These are phyloP conservation scores for Paspalum vaginatum DNA, from an alignment of 176 grass and related monocot genomes.

Conservation along the genomic window DNA sequence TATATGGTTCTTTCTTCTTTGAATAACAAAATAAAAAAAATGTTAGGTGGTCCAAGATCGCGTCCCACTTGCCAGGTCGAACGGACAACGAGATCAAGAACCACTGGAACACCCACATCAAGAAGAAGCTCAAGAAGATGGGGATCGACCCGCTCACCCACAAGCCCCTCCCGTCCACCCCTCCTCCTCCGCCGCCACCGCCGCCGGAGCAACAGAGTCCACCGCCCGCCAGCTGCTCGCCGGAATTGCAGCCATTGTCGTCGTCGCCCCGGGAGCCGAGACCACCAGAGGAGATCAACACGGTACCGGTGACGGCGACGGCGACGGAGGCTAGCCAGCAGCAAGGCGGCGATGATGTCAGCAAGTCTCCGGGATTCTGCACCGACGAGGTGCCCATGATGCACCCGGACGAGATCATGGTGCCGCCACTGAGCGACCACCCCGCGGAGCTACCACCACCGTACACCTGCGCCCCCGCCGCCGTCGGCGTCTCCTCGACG, in stretches of 20 bases:
- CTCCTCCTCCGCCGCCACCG: background rate
- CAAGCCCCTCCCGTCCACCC: constrained; percentile 40
- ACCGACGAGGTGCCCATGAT: constrained; percentile 86
- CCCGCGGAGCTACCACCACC: background rate
- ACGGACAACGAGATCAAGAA: constrained; percentile 95
- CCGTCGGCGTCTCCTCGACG: constrained; percentile 9
- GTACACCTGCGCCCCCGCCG: background rate
- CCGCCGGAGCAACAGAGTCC: background rate
- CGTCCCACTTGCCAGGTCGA: constrained; percentile 54
- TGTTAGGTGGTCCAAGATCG: constrained; percentile 77
- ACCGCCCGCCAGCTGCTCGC: background rate
- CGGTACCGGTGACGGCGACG: background rate
- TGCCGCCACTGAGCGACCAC: constrained; percentile 25
- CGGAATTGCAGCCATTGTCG: background rate
- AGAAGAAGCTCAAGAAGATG: constrained; percentile 88
- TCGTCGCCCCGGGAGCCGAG: background rate
- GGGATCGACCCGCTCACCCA: constrained; percentile 79
- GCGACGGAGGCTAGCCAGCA: background rate
- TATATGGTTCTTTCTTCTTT: background rate
- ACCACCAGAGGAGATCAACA: background rate
- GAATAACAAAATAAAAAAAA: too few species aligned
- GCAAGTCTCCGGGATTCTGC: constrained; percentile 56
- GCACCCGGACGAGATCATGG: constrained; percentile 66
- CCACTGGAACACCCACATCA: constrained; percentile 90
- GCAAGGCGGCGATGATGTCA: background rate